phyloP scores from a whole-genome alignment of 805 yeast species.

The Yarrowia keelungensis region DNA sequence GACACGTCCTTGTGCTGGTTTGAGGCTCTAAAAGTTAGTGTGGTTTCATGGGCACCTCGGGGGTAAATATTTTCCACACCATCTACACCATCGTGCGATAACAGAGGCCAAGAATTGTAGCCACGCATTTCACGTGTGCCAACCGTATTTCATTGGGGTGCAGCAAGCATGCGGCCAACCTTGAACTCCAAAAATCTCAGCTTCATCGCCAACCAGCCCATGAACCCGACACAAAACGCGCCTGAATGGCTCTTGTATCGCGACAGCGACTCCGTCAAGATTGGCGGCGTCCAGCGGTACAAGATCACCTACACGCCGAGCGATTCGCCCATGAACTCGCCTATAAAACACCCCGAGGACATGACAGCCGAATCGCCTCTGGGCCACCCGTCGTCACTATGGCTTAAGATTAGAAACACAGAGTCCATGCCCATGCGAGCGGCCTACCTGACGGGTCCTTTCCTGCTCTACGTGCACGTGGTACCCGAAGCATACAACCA shows the following conservation, averaged over 20 bases:
- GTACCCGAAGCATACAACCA: constrained; percentile 69
- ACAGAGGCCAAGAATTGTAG: constrained; percentile 3
- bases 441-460: constrained; percentile 89
- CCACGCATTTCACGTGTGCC: constrained; percentile 31
- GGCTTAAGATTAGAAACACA: constrained; percentile 64
- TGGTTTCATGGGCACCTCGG: too few relatives aligned
- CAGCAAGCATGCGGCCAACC: constrained; percentile 36
- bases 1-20: too few relatives aligned
- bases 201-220: constrained; percentile 8
- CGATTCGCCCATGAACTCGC: constrained; percentile 17
- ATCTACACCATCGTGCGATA: background rate
- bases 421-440: constrained; percentile 80
- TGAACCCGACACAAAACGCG: constrained; percentile 30
- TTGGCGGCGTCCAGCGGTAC: constrained; percentile 69
- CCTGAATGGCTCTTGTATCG: constrained; percentile 42
- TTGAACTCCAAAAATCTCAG: constrained; percentile 27
- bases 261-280: constrained; percentile 53
- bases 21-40: background rate
- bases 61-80: too few relatives aligned
- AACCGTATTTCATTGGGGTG: constrained; percentile 30
- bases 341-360: constrained; percentile 24
- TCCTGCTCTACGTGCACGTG: constrained; percentile 81
- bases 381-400: constrained; percentile 42
- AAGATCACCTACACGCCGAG: constrained; percentile 59
- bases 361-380: constrained; percentile 30